phyloP scores from a whole-genome alignment of 1,284 basidiomycete species.

The Pulveroboletus sp. region DNA sequence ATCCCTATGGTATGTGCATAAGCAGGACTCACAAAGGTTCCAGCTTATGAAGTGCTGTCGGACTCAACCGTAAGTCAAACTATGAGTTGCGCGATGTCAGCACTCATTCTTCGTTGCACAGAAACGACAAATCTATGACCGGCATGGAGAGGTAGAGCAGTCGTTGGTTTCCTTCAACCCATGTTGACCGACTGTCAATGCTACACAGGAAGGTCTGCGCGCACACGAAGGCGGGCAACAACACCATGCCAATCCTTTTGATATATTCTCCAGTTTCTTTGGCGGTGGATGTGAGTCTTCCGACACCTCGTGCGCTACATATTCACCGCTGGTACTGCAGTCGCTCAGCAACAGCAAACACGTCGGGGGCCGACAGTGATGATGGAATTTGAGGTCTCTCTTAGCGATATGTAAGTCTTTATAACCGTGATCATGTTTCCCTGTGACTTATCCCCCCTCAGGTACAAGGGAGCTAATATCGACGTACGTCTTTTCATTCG shows the following conservation, averaged over 20 bases:
- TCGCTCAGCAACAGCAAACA: conserved; percentile 48
- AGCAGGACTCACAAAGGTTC: conserved; percentile 10
- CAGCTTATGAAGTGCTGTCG: conserved; percentile 93
- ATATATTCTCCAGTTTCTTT: conserved; percentile 91
- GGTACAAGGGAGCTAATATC: conserved; percentile 77
- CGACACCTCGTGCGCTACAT: neutral
- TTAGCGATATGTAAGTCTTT: conserved; percentile 75
- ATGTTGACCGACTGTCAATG: conserved; percentile 11
- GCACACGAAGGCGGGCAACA: conserved; percentile 80
- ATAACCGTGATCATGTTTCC: neutral
- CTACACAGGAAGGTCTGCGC: conserved; percentile 75
- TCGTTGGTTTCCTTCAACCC: neutral
- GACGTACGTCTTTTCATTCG: conserved; percentile 55
- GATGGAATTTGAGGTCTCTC: conserved; percentile 84
- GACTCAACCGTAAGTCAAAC: conserved; percentile 60
- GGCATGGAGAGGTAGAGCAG: conserved; percentile 75
- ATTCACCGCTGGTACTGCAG: conserved; percentile 5
- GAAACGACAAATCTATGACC: conserved; percentile 91
- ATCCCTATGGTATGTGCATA: neutral
- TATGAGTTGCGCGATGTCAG: neutral
- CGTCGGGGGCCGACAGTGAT: conserved; percentile 82
- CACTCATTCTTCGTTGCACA: conserved; percentile 34
- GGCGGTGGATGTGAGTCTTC: conserved; percentile 65
- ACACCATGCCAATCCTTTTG: conserved; percentile 82
- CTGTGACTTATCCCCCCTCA: conserved; percentile 31